Conservation (phyloP, 202 grass and related monocot species). For the Sporobolus alterniflorus region DNA sequence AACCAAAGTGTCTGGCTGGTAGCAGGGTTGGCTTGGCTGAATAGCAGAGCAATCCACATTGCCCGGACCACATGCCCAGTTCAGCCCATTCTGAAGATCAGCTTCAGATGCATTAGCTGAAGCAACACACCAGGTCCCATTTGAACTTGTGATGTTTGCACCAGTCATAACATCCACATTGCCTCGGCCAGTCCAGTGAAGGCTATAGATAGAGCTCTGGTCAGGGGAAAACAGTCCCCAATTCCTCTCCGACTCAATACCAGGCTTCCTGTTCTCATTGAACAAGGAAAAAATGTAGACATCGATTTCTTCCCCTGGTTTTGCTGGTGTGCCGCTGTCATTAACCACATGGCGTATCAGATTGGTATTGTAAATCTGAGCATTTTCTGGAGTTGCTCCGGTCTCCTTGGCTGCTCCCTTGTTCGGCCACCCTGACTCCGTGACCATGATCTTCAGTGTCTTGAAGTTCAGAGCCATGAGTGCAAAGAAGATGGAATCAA, state of each 20-base stretch:
- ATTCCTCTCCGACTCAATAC: slow-evolving; percentile 92
- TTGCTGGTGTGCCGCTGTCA: slow-evolving; percentile 90
- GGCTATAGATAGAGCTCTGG: slow-evolving; percentile 84
- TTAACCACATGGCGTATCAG: slow-evolving; percentile 88
- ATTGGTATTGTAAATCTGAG: slow-evolving; percentile 94
- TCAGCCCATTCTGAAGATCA: slow-evolving; percentile 87
- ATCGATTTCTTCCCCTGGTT: slow-evolving; percentile 89
- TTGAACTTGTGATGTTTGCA: slow-evolving; percentile 79
- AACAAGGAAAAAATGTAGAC: slow-evolving; percentile 97
- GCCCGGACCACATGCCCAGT: slow-evolving; percentile 94
- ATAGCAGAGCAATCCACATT: slow-evolving; percentile 94
- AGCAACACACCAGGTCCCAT: slow-evolving; percentile 90
- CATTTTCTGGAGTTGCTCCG: slow-evolving; percentile 82
- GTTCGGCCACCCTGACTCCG: slow-evolving; percentile 90
- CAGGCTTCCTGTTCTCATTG: slow-evolving; percentile 94
- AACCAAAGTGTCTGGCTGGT: slow-evolving; percentile 76
- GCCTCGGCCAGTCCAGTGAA: slow-evolving; percentile 88
- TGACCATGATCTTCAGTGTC: slow-evolving; percentile 91
- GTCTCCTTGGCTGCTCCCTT: slow-evolving; percentile 83
- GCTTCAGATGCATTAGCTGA: slow-evolving; percentile 72
- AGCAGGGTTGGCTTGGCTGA: slow-evolving; percentile 94
- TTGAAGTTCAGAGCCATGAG: slow-evolving; percentile 95
- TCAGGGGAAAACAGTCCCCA: slow-evolving; percentile 94
- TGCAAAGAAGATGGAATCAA: slow-evolving; percentile 92
- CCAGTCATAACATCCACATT: slow-evolving; percentile 90